Evolutionary conservation across 805 yeast genomes (phyloP).

Genomic region (Kuraishia ogatae): DNA sequence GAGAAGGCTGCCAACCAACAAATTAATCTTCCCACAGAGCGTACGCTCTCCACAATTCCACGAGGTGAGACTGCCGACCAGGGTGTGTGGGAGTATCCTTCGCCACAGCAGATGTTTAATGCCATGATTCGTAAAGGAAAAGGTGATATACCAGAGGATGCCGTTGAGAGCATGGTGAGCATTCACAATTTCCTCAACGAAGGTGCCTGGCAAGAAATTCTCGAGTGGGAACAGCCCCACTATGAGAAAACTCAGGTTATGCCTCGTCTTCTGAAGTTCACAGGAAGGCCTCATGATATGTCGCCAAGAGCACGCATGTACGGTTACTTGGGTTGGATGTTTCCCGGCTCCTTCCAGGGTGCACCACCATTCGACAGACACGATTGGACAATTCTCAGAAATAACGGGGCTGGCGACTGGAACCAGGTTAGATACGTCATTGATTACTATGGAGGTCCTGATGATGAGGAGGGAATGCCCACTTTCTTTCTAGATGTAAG

Average conservation of each 20-base stretch:
- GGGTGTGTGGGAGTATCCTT: conserved; percentile 97
- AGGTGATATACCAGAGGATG: conserved; percentile 86
- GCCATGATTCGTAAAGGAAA: conserved; percentile 96
- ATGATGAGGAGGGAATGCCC: conserved; percentile 78
- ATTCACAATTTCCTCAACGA: conserved; percentile 95
- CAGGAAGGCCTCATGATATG: conserved; percentile 84
- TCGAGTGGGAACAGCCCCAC: conserved; percentile 82
- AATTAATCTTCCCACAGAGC: conserved; percentile 68
- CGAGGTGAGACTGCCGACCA: conserved; percentile 55
- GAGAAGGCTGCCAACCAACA: conserved; percentile 74
- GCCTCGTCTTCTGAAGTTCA: conserved; percentile 79
- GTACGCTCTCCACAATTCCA: conserved; percentile 82
- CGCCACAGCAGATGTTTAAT: conserved; percentile 98
- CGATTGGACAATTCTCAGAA: conserved; percentile 93
- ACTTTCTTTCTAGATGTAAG: conserved; percentile 89
- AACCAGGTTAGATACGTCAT: conserved; percentile 80
- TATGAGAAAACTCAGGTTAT: conserved; percentile 41
- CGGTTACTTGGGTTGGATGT: conserved; percentile 53
- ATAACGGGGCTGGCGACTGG: conserved; percentile 45
- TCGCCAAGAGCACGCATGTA: conserved; percentile 79
- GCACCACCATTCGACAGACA: conserved; percentile 96
- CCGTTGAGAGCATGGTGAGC: conserved; percentile 94
- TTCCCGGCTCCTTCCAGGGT: conserved; percentile 64
- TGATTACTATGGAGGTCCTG: conserved; percentile 95
- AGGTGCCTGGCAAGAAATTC: conserved; percentile 94